Conservation (phyloP, 1,284 basidiomycete genomes). For the Cryptococcus sp. region DNA sequence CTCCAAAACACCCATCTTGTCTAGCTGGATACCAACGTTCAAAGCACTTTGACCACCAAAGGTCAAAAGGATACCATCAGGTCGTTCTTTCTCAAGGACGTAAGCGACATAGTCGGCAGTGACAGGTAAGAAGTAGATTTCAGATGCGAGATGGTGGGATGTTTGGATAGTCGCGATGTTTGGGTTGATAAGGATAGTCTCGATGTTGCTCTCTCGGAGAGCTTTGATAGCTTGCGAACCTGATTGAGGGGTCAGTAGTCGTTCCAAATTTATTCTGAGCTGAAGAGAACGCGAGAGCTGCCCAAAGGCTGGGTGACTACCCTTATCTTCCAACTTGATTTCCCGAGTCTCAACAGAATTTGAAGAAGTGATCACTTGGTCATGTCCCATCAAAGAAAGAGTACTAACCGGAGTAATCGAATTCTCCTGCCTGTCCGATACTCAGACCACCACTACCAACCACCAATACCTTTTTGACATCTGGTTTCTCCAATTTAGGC, state of each 20-base stretch:
- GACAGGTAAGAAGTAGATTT: conserved; percentile 97
- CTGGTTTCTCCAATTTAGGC: conserved; percentile 66
- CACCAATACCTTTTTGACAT: conserved; percentile 93
- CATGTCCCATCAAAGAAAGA: neutral
- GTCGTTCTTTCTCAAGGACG: conserved; percentile 95
- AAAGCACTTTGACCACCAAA: conserved; percentile 98
- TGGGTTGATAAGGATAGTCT: conserved; percentile 93
- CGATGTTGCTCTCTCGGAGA: conserved; percentile 88
- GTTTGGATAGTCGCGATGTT: conserved; percentile 98
- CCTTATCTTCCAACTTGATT: neutral
- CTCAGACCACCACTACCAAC: conserved; percentile 94
- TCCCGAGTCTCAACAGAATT: neutral
- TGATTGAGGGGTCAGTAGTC: conserved; percentile 12
- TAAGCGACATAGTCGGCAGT: conserved; percentile 98
- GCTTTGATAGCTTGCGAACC: conserved; percentile 97
- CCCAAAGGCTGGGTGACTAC: neutral
- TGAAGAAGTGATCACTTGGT: neutral
- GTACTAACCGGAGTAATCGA: conserved; percentile 85
- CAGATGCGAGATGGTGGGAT: conserved; percentile 89
- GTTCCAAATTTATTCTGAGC: neutral
- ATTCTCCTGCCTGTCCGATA: conserved; percentile 99
- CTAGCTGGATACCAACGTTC: conserved; percentile 96
- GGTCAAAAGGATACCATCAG: conserved; percentile 94
- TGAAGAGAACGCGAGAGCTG: neutral
- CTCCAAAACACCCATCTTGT: conserved; percentile 96